phyloP scores from a whole-genome alignment of 2,329 filamentous ascomycete genomes.

The Eutypa lata region DNA sequence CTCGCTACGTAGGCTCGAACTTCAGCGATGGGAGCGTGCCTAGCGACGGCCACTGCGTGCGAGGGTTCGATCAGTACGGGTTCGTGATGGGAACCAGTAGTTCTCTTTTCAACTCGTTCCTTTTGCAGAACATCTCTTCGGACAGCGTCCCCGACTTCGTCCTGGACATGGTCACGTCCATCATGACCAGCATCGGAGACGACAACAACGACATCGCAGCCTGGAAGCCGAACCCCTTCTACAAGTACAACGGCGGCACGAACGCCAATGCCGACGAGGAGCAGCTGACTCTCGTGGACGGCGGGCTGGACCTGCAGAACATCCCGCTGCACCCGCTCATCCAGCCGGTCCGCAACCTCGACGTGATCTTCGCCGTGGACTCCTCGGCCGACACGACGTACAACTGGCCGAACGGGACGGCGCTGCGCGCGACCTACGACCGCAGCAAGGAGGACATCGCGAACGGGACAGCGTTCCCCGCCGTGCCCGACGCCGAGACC shows the following conservation, averaged over 20 bases:
- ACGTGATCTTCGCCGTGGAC: slow-evolving; percentile 80
- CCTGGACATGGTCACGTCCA: slow-evolving; percentile 43
- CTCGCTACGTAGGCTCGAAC: slow-evolving; percentile 69
- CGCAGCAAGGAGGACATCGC: slow-evolving; percentile 53
- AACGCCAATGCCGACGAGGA: slow-evolving; percentile 53
- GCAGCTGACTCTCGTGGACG: slow-evolving; percentile 71
- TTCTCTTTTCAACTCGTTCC: slow-evolving; percentile 77
- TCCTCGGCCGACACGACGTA: slow-evolving; percentile 68
- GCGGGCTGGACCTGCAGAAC: slow-evolving; percentile 75
- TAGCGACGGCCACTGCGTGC: slow-evolving; percentile 59
- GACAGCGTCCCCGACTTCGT: slow-evolving; percentile 46
- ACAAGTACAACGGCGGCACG: slow-evolving; percentile 54
- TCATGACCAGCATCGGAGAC: slow-evolving; percentile 55
- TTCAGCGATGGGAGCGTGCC: slow-evolving; percentile 62
- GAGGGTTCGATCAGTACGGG: slow-evolving; percentile 78
- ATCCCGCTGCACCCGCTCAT: slow-evolving; percentile 76
- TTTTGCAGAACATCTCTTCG: slow-evolving; percentile 59
- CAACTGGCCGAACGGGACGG: slow-evolving; percentile 75
- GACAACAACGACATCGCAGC: slow-evolving; percentile 70
- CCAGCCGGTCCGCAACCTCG: slow-evolving; percentile 67
- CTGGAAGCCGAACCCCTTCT: slow-evolving; percentile 75
- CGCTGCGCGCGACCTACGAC: slow-evolving; percentile 70
- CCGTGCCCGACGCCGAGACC: slow-evolving; percentile 70
- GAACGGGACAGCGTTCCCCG: slow-evolving; percentile 70
- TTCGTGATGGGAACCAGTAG: slow-evolving; percentile 85